Evolutionary conservation across 2,329 filamentous ascomycete species (phyloP).

Genomic region (Pseudogymnoascus verrucosus): DNA sequence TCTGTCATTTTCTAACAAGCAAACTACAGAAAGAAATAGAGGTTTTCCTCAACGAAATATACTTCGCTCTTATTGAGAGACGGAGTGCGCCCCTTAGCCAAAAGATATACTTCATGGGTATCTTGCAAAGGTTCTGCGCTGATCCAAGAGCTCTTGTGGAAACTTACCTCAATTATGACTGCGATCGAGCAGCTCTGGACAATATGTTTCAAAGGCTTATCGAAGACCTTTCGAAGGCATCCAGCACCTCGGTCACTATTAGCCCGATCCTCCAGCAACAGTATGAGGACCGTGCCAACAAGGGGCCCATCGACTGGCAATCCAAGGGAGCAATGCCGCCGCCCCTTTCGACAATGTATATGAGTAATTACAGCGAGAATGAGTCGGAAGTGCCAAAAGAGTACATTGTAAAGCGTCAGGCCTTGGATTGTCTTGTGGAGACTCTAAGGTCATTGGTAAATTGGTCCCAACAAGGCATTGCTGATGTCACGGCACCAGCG

Average conservation of each 20-base stretch:
- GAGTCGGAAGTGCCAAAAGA: conserved; percentile 76
- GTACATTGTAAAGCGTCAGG: conserved; percentile 83
- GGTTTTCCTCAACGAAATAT: conserved; percentile 96
- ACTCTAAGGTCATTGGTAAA: conserved; percentile 83
- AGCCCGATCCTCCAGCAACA: conserved; percentile 72
- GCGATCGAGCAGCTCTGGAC: conserved; percentile 82
- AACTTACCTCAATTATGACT: conserved; percentile 96
- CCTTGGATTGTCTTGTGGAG: conserved; percentile 81
- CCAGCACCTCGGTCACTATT: conserved; percentile 68
- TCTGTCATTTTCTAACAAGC: conserved; percentile 10
- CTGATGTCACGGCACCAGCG: conserved; percentile 50
- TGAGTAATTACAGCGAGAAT: conserved; percentile 41
- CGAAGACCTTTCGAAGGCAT: conserved; percentile 84
- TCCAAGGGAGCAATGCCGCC: conserved; percentile 78
- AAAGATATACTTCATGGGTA: conserved; percentile 82
- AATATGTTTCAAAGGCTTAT: conserved; percentile 96
- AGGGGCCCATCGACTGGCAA: conserved; percentile 69
- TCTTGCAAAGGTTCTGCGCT: conserved; percentile 74
- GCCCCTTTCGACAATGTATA: conserved; percentile 53
- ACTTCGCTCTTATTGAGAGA: conserved; percentile 83
- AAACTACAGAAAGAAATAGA: conserved; percentile 77
- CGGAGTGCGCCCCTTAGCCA: conserved; percentile 80
- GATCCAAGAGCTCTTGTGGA: conserved; percentile 89
- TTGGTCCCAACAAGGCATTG: conserved; percentile 65
- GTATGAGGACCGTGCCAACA: conserved; percentile 67